Evolutionary conservation across 1,284 basidiomycete genomes (phyloP).

Genomic region (Cryptococcus sp.): DNA sequence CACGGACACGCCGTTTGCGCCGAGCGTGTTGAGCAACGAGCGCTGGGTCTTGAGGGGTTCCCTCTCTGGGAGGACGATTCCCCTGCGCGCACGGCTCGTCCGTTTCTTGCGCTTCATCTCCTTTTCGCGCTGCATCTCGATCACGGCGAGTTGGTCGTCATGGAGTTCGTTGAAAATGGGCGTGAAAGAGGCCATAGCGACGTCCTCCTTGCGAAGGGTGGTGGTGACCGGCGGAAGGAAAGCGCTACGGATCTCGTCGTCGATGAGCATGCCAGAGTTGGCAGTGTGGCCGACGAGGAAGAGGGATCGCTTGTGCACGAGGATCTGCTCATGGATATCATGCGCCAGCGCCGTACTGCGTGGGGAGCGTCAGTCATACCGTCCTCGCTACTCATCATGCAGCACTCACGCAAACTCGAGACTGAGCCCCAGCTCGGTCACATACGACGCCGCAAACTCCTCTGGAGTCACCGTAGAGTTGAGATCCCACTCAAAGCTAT

Average conservation of each 20-base stretch:
- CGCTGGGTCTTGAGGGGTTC: conserved; percentile 89
- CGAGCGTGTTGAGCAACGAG: conserved; percentile 61
- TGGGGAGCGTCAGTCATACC: neutral
- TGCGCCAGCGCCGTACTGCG: conserved; percentile 88
- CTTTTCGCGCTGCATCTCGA: conserved; percentile 90
- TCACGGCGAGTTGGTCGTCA: conserved; percentile 80
- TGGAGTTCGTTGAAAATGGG: conserved; percentile 84
- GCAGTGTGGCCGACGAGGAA: conserved; percentile 85
- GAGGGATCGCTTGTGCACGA: conserved; percentile 85
- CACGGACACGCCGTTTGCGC: conserved; percentile 31
- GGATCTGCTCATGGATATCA: conserved; percentile 91
- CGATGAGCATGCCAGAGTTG: conserved; percentile 72
- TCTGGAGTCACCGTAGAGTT: conserved; percentile 78
- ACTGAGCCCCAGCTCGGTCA: conserved; percentile 79
- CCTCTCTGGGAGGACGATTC: conserved; percentile 86
- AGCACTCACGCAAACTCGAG: conserved; percentile 82
- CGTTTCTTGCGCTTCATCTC: conserved; percentile 76
- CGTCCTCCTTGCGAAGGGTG: conserved; percentile 65
- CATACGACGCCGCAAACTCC: conserved; percentile 84
- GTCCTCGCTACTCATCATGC: neutral
- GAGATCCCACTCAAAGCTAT: conserved; percentile 98
- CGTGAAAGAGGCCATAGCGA: conserved; percentile 70
- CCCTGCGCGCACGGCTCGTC: conserved; percentile 81
- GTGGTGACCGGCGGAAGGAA: conserved; percentile 77
- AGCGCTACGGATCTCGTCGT: conserved; percentile 86